phyloP scores from a whole-genome alignment of 805 yeast species.

The Cyberlindnera samutprakarnensis region DNA sequence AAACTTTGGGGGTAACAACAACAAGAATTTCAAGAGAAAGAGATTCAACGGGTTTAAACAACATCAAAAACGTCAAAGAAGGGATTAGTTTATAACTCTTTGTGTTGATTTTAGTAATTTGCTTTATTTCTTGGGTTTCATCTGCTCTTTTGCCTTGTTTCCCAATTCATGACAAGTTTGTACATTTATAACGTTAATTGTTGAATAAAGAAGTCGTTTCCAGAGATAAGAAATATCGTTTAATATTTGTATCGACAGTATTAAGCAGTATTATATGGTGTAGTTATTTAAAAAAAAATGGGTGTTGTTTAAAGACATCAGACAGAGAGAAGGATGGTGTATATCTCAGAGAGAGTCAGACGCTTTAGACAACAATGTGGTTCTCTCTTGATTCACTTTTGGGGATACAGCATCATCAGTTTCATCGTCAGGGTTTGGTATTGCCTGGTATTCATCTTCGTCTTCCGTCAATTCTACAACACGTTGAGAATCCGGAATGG shows the following conservation, averaged over 20 bases:
- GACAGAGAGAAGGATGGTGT: conserved; percentile 1
- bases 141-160: too few species aligned
- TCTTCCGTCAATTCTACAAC: neutral
- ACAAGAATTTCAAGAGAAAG: conserved; percentile 21
- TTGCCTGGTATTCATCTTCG: conserved; percentile 13
- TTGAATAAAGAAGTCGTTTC: too few species aligned
- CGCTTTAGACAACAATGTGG: conserved; percentile 19
- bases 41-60: conserved; percentile 36
- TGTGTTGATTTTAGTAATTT: too few species aligned
- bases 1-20: conserved; percentile 26
- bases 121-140: too few species aligned
- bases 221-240: too few species aligned
- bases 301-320: neutral
- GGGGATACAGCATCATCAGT: conserved; percentile 5
- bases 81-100: conserved; percentile 8
- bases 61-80: conserved; percentile 21
- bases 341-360: conserved; percentile 4
- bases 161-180: too few species aligned
- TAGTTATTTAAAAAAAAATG: neutral
- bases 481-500: conserved; percentile 22
- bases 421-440: conserved; percentile 20
- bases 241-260: too few species aligned
- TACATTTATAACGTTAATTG: too few species aligned
- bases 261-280: neutral
- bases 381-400: conserved; percentile 16